phyloP scores from a whole-genome alignment of 2,329 filamentous ascomycete genomes.

The Elsinoe australis region DNA sequence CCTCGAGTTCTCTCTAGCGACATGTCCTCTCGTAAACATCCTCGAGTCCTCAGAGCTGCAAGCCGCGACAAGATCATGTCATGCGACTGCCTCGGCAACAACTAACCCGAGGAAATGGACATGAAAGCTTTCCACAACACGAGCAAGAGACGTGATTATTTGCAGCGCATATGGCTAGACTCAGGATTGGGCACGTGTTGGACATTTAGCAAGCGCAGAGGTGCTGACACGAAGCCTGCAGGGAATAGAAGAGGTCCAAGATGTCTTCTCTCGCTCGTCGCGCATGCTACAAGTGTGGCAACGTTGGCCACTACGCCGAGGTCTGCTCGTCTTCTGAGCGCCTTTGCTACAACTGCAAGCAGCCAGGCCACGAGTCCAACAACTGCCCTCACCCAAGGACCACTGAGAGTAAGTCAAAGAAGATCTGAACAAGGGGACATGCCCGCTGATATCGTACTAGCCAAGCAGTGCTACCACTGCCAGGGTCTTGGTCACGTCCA shows the following conservation, averaged over 20 bases:
- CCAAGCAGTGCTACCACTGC: conserved; percentile 99
- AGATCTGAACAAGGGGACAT: neutral
- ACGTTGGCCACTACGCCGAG: conserved; percentile 57
- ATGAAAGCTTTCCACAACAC: no score
- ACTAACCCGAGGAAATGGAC: no score
- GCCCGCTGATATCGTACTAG: conserved; percentile 38
- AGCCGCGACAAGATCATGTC: no score
- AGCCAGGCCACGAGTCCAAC: conserved; percentile 94
- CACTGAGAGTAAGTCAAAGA: conserved; percentile 64
- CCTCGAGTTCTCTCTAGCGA: no score
- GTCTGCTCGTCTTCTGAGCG: conserved; percentile 97
- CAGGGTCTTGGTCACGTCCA: conserved; percentile 97
- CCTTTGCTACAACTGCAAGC: conserved; percentile 99
- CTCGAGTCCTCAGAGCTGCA: no score
- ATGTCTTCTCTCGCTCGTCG: conserved; percentile 49
- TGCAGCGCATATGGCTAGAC: no score
- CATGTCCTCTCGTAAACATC: no score
- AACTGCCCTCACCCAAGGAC: conserved; percentile 93
- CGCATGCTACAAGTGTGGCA: conserved; percentile 48
- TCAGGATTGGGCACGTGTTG: no score
- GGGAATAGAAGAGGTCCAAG: conserved; percentile 22
- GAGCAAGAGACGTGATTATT: no score
- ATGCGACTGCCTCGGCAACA: no score
- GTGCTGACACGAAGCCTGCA: neutral
- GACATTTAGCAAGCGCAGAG: no score